Evolutionary conservation across 2,329 filamentous ascomycete genomes (phyloP).

Genomic region (Pseudonectria buxi): DNA sequence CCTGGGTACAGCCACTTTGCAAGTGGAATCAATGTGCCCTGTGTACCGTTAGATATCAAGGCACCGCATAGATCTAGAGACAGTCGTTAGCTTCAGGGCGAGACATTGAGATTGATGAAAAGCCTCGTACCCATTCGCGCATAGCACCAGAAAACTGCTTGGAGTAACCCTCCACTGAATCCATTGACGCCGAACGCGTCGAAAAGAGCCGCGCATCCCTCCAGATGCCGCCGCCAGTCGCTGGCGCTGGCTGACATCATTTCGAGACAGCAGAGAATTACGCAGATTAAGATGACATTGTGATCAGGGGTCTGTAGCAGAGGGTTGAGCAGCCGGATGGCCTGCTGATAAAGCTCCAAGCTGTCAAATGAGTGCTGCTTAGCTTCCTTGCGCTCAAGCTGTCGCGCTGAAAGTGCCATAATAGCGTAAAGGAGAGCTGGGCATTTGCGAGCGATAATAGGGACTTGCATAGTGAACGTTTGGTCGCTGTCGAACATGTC

Average conservation of each 20-base stretch:
- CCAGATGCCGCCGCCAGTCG: constrained; percentile 50
- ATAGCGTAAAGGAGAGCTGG: constrained; percentile 44
- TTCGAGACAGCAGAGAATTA: constrained; percentile 34
- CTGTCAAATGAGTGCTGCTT: constrained; percentile 41
- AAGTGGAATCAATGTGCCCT: constrained; percentile 43
- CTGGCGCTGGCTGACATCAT: constrained; percentile 35
- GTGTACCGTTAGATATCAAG: constrained; percentile 46
- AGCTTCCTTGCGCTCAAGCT: constrained; percentile 44
- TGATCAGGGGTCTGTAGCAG: constrained; percentile 27
- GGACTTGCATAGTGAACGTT: constrained; percentile 46
- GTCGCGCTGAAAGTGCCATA: constrained; percentile 47
- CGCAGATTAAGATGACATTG: constrained; percentile 31
- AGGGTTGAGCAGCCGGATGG: constrained; percentile 37
- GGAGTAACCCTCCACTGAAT: constrained; percentile 43
- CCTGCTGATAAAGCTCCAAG: constrained; percentile 48
- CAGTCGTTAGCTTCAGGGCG: constrained; percentile 1
- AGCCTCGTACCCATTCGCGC: constrained; percentile 40
- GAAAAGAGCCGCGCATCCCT: constrained; percentile 51
- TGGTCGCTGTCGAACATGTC: constrained; percentile 52
- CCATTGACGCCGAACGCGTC: constrained; percentile 47
- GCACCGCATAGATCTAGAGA: constrained; percentile 46
- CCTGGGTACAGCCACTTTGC: constrained; percentile 40
- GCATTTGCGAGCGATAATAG: constrained; percentile 40
- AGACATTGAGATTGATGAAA: neutral
- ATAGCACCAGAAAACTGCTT: constrained; percentile 54